These are phyloP conservation scores for Anthracocystis setariae DNA, from an alignment of 1,284 basidiomycete genomes.

Conservation along the genomic window DNA sequence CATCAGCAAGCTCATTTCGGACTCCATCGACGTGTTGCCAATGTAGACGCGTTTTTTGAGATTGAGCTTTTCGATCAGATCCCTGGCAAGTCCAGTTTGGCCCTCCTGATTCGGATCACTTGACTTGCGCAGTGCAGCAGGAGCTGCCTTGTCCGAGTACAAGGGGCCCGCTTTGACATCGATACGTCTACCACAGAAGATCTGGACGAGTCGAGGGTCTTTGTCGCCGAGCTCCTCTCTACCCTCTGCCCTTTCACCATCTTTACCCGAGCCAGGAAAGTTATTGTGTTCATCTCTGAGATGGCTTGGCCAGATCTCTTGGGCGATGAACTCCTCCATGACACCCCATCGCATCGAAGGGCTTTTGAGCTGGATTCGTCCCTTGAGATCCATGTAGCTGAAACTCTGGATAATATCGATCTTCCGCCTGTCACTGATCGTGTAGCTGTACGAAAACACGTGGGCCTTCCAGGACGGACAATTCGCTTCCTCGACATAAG, in stretches of 20 bases:
- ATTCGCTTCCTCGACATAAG: slow-evolving; percentile 24
- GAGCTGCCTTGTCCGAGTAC: slow-evolving; percentile 17
- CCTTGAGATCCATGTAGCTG: slow-evolving; percentile 83
- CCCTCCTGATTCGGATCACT: slow-evolving; percentile 49
- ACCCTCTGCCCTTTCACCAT: slow-evolving; percentile 24
- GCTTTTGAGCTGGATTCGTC: slow-evolving; percentile 82
- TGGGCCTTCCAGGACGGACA: slow-evolving; percentile 58
- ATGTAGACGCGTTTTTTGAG: slow-evolving; percentile 88
- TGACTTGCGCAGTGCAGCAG: slow-evolving; percentile 31
- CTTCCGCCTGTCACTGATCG: slow-evolving; percentile 46
- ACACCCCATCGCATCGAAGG: slow-evolving; percentile 82
- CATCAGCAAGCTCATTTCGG: slow-evolving; percentile 93
- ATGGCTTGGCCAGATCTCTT: slow-evolving; percentile 40
- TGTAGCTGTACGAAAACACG: slow-evolving; percentile 57
- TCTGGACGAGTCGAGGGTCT: slow-evolving; percentile 56
- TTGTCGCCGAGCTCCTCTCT: slow-evolving; percentile 48
- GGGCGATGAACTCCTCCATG: slow-evolving; percentile 84
- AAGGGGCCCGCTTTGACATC: slow-evolving; percentile 30
- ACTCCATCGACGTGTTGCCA: slow-evolving; percentile 98
- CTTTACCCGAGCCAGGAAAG: slow-evolving; percentile 35
- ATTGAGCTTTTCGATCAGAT: slow-evolving; percentile 70
- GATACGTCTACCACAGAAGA: slow-evolving; percentile 53
- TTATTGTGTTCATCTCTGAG: slow-evolving; percentile 39
- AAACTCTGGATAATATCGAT: slow-evolving; percentile 79
- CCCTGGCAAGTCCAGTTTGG: slow-evolving; percentile 45